Base-by-base conservation (phyloP, 257 asterid genomes). In the Thymus mandschuricus region DNA sequence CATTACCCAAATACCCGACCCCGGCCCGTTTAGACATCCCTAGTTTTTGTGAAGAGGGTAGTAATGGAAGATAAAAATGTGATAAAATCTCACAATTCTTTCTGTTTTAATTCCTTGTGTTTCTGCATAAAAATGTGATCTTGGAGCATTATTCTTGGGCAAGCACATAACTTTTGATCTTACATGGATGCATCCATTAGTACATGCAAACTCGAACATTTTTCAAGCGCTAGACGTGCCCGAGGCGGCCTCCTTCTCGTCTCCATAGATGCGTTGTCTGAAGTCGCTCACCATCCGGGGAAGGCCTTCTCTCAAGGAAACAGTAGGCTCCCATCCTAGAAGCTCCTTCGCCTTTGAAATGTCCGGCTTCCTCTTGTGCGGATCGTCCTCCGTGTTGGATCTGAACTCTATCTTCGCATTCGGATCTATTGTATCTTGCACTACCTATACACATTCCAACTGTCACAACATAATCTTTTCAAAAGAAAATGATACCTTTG, bases 281-380 rank as follows among this genome's bases (percentile, higher is more conserved):
- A 92, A 92, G 79, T 92, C 95, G 1, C 67, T 70, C 40, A 92
- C 95, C 98, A 92, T 88, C 3, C 76, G 90, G 15, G 96, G 97
- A 69, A 92, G 95, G 11, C 98, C 98, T 3, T 92, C 91, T n/a
- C 82, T 80, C 31, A 92, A 78, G 10, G 95, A 82, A 7, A 92
- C 86, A 0, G 45, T 79, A 3, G 98, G 97, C 57, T 88, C 85
- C 97, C 98, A 92, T 13, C 90, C 89, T 9, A 92, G 91, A 15
- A 84, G 89, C 38, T 79, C 63, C 35, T 89, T 89, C 6, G 96
- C 98, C 86, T 81, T 89, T 0, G 96, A 84, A 57, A 92, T 89
- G 78, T 89, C 96, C 1, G 96, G 98, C 75, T 92, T 92, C 56
- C 96, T 79, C 82, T 85, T 89, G 82, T 92, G 98, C 3, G 98